These are phyloP conservation scores for Venturia pyrina DNA, from an alignment of 2,329 filamentous ascomycete species.

Conservation along the genomic window DNA sequence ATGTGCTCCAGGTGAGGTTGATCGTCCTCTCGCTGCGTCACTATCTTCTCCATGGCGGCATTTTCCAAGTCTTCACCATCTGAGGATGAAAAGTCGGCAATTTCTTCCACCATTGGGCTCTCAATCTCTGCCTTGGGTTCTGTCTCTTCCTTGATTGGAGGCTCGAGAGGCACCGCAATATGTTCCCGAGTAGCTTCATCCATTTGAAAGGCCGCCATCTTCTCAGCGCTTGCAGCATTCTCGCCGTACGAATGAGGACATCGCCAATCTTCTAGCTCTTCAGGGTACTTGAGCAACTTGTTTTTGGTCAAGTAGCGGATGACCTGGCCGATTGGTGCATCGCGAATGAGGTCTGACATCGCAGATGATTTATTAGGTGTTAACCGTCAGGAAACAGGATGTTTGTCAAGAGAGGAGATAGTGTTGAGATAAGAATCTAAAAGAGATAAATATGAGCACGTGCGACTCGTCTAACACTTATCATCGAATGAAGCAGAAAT, in stretches of 20 bases:
- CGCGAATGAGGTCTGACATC: slow-evolving; percentile 31
- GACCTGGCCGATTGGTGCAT: slow-evolving; percentile 49
- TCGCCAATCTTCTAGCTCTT: slow-evolving; percentile 47
- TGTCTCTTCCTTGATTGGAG: background rate
- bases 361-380: background rate
- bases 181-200: slow-evolving; percentile 2
- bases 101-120: background rate
- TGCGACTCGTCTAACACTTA: too few species aligned
- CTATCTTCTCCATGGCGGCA: slow-evolving; percentile 3
- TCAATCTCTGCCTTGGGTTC: slow-evolving; percentile 7
- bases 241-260: slow-evolving; percentile 35
- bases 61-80: background rate
- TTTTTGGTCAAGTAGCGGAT: slow-evolving; percentile 46
- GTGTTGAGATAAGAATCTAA: background rate
- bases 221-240: slow-evolving; percentile 4
- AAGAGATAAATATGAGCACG: too few species aligned
- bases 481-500: background rate
- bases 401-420: background rate
- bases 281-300: slow-evolving; percentile 46
- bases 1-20: slow-evolving; percentile 17
- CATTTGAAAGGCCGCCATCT: background rate
- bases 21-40: slow-evolving; percentile 7
- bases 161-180: background rate
- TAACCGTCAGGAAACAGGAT: background rate
- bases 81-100: background rate